Conservation (phyloP, 257 asterid genomes). For the Agastache rugosa region DNA sequence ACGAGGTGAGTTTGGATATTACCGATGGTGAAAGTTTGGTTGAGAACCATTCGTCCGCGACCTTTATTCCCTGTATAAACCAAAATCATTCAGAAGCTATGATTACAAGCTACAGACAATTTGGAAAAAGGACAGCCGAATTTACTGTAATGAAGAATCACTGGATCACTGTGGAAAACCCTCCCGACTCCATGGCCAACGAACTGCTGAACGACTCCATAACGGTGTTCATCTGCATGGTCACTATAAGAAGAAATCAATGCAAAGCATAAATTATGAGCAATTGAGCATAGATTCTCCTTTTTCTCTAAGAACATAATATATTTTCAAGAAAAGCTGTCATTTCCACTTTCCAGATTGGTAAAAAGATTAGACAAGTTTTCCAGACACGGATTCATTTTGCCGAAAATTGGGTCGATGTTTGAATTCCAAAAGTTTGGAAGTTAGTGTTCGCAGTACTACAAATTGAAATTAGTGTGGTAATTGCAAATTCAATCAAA, state of each 20-base stretch:
- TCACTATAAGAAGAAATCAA: conserved; percentile 60
- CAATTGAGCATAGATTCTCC: conserved; percentile 24
- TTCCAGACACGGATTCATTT: background rate
- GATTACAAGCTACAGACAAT: conserved; percentile 21
- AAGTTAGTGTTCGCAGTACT: background rate
- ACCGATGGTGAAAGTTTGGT: conserved; percentile 98
- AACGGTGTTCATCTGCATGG: conserved; percentile 80
- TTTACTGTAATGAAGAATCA: conserved; percentile 83
- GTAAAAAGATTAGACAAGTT: background rate
- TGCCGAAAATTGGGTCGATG: background rate
- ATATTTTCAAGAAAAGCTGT: background rate
- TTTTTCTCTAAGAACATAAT: conserved; percentile 13
- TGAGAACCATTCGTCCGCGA: conserved; percentile 78
- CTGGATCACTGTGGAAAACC: conserved; percentile 89
- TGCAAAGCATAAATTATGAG: conserved; percentile 32
- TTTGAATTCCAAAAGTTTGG: background rate
- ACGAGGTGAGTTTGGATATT: conserved; percentile 34
- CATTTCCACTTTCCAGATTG: conserved; percentile 15
- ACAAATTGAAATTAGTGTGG: background rate
- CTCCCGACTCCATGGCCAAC: conserved; percentile 99
- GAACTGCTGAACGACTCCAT: conserved; percentile 90
- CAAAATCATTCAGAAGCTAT: conserved; percentile 21
- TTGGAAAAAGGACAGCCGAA: conserved; percentile 29
- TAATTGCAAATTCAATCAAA: background rate
- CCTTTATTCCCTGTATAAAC: conserved; percentile 67